These are phyloP conservation scores for Drosera capensis DNA, from an alignment of 148 eudicot species.

Conservation along the genomic window DNA sequence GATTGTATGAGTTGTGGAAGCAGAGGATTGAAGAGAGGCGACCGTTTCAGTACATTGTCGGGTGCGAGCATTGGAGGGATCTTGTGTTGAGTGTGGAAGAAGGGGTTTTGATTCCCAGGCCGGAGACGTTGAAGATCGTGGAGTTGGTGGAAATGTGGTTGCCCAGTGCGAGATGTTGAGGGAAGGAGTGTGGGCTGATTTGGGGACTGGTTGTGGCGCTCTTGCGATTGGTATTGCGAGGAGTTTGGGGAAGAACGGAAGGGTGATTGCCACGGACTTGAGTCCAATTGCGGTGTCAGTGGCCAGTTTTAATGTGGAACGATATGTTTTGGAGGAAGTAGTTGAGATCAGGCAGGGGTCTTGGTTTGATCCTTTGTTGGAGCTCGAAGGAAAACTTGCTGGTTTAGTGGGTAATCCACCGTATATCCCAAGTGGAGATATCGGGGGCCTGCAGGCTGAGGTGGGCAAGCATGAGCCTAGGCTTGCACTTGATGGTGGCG, in stretches of 20 bases:
- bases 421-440: constrained; percentile 69
- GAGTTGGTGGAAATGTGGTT: constrained; percentile 46
- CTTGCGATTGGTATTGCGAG: constrained; percentile 74
- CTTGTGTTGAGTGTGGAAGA: constrained; percentile 76
- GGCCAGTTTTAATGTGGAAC: constrained; percentile 63
- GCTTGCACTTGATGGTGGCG: constrained; percentile 81
- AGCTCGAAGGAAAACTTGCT: constrained; percentile 44
- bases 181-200: constrained; percentile 84
- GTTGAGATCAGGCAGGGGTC: constrained; percentile 53
- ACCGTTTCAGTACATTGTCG: constrained; percentile 91
- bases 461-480: constrained; percentile 80
- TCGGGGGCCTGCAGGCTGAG: constrained; percentile 71
- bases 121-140: constrained; percentile 70
- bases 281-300: constrained; percentile 67
- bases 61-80: constrained; percentile 99
- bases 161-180: constrained; percentile 20
- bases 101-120: constrained; percentile 92
- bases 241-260: constrained; percentile 40
- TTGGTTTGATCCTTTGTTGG: constrained; percentile 74
- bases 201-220: constrained; percentile 96
- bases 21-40: constrained; percentile 63
- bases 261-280: constrained; percentile 67
- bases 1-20: constrained; percentile 54
- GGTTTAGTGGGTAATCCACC: constrained; percentile 97
- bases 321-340: constrained; percentile 72